phyloP scores from a whole-genome alignment of 768 basidiomycete genomes.

The Russula olivacea region DNA sequence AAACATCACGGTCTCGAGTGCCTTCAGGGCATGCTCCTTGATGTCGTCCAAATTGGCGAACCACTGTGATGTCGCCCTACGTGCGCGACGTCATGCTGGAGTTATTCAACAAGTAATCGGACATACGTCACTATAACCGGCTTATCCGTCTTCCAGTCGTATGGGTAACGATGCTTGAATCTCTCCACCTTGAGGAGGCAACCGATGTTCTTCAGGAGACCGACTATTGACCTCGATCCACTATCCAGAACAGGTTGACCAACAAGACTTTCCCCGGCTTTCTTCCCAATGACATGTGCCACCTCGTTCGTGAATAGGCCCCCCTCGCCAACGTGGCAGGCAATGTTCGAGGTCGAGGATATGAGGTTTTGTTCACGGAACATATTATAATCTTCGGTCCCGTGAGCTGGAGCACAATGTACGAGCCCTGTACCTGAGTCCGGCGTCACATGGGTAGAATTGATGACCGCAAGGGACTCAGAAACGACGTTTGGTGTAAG shows the following conservation, averaged over 20 bases:
- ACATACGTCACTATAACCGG: slow-evolving; percentile 86
- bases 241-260: slow-evolving; percentile 69
- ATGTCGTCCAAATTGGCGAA: slow-evolving; percentile 88
- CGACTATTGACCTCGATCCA: slow-evolving; percentile 63
- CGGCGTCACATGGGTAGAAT: slow-evolving; percentile 71
- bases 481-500: slow-evolving; percentile 14
- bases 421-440: slow-evolving; percentile 94
- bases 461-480: slow-evolving; percentile 42
- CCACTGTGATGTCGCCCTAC: slow-evolving; percentile 92
- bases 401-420: slow-evolving; percentile 93
- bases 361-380: slow-evolving; percentile 57
- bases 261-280: slow-evolving; percentile 41
- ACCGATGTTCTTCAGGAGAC: slow-evolving; percentile 49
- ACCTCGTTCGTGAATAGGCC: slow-evolving; percentile 66
- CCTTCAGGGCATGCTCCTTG: slow-evolving; percentile 66
- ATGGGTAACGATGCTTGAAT: slow-evolving; percentile 86
- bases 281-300: slow-evolving; percentile 49
- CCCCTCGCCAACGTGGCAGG: slow-evolving; percentile 77
- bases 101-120: background rate
- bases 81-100: background rate
- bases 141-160: slow-evolving; percentile 93
- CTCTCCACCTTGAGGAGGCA: slow-evolving; percentile 60
- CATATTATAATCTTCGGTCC: slow-evolving; percentile 82
- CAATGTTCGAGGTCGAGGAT: slow-evolving; percentile 38
- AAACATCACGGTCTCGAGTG: slow-evolving; percentile 67